Percentiles rank a stretch among this genome's conserved stretches.
Evolutionary conservation across 108 stramenopile species (phyloP).

Genomic region (Cyclostephanos invisitatus): DNA sequence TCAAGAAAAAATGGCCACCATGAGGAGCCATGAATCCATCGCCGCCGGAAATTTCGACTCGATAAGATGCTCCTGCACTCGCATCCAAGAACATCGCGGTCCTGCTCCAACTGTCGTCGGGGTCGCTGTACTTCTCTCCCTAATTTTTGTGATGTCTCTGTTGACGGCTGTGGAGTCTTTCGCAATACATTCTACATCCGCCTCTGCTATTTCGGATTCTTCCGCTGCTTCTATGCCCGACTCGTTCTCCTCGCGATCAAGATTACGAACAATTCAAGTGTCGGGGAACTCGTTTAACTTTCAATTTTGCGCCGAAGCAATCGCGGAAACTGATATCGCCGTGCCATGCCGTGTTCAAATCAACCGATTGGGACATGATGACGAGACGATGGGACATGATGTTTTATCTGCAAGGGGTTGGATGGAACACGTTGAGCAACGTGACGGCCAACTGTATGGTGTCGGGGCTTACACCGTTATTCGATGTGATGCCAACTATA

Average conservation of each 20-base stretch:
- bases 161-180: constrained; percentile 1
- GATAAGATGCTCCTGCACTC: no score
- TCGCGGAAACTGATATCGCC: neutral
- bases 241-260: neutral
- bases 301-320: constrained; percentile 42
- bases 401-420: constrained; percentile 67
- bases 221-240: neutral
- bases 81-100: no score
- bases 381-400: constrained; percentile 15
- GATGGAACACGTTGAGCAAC: constrained; percentile 67
- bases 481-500: constrained; percentile 56
- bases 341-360: neutral
- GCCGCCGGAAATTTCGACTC: no score
- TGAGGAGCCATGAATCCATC: no score
- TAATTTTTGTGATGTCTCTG: neutral
- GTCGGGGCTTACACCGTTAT: constrained; percentile 78
- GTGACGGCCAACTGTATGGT: constrained; percentile 36
- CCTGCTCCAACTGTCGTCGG: no score
- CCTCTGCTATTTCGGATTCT: neutral
- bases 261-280: neutral
- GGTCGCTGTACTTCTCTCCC: neutral
- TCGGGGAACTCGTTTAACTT: neutral
- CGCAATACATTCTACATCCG: neutral
- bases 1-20: no score
- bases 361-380: constrained; percentile 13